A percentile compares a stretch with the other conserved stretches of the same genome.
These are phyloP conservation scores for Dactylis glomerata DNA, from an alignment of 176 grass and related monocot species.

Conservation along the genomic window DNA sequence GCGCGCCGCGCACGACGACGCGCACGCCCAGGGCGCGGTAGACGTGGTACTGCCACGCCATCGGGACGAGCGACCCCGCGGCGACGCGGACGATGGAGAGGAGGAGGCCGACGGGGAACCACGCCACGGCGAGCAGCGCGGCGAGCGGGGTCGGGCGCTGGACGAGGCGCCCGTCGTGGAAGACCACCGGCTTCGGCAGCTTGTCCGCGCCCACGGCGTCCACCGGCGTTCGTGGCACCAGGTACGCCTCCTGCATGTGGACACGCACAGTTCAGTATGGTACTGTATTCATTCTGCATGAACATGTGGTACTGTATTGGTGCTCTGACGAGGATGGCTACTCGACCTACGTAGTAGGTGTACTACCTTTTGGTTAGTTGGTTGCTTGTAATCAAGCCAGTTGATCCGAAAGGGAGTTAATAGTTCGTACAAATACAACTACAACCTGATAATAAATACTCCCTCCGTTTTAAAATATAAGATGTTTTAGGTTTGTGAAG, in stretches of 20 bases:
- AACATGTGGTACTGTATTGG: no score
- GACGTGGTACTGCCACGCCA: slow-evolving; percentile 18
- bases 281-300: no score
- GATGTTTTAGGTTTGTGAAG: no score
- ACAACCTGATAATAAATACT: no score
- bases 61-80: slow-evolving; percentile 36
- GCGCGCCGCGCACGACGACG: slow-evolving; percentile 25
- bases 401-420: no score
- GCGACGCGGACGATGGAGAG: slow-evolving; percentile 43
- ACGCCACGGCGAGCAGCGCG: slow-evolving; percentile 28
- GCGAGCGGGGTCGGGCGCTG: slow-evolving; percentile 33
- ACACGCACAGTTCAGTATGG: not conserved
- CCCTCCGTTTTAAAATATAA: no score
- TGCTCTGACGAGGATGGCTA: no score
- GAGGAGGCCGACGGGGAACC: slow-evolving; percentile 46
- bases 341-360: no score
- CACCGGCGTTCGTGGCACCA: slow-evolving; percentile 28
- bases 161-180: slow-evolving; percentile 76
- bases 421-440: no score
- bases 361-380: no score
- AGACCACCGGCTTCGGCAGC: slow-evolving; percentile 56
- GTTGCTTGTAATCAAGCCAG: no score
- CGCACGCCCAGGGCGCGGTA: slow-evolving; percentile 44
- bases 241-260: slow-evolving; percentile 39
- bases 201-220: slow-evolving; percentile 33